These are phyloP conservation scores for Paramecium tetraurelia DNA, from an alignment of 73 alveolate species.

Conservation along the genomic window DNA sequence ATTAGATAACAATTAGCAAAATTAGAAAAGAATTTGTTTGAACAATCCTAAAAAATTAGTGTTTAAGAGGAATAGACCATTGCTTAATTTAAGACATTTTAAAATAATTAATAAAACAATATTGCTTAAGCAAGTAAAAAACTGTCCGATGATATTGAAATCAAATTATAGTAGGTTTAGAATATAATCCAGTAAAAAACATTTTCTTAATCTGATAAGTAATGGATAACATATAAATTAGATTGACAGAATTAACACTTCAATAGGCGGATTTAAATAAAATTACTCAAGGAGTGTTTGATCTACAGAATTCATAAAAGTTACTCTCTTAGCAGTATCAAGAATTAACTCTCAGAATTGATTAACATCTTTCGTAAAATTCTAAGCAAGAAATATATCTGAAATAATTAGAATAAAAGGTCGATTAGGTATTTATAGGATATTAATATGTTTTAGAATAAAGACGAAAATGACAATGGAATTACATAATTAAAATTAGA, in stretches of 20 bases:
- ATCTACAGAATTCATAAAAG: neutral
- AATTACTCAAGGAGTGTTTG: neutral
- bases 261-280: neutral
- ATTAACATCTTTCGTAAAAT: neutral
- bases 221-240: neutral
- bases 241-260: neutral
- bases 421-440: neutral
- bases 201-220: neutral
- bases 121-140: neutral
- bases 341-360: neutral
- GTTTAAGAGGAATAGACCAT: neutral
- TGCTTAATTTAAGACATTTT: neutral
- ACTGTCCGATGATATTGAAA: neutral
- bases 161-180: neutral
- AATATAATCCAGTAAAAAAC: neutral
- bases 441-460: neutral
- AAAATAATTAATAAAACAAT: neutral
- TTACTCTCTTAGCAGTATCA: neutral
- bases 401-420: neutral
- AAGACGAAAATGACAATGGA: constrained; percentile 10
- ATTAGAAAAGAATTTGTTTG: neutral
- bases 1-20: neutral
- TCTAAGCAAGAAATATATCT: neutral
- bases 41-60: neutral
- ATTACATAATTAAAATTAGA: constrained; percentile 10